Conservation (phyloP, 1,139 yeast genomes). For the Yamadazyma pseudoaaseri region DNA sequence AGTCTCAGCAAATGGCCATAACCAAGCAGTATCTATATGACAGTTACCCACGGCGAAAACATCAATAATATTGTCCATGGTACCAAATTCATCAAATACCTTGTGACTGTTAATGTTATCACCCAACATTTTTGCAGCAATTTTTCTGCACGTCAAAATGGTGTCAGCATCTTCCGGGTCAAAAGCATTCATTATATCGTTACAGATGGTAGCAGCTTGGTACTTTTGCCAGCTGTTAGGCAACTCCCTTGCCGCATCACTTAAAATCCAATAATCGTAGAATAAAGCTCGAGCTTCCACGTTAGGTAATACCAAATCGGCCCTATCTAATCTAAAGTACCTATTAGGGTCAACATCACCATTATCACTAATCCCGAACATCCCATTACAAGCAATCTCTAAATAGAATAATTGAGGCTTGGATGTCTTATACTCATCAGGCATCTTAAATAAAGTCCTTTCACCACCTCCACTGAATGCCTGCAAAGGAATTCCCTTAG, state of each 20-base stretch:
- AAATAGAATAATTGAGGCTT: constrained; percentile 58
- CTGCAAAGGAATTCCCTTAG: constrained; percentile 66
- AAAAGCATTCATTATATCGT: constrained; percentile 77
- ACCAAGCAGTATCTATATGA: constrained; percentile 97
- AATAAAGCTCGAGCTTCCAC: constrained; percentile 73
- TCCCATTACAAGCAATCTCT: constrained; percentile 92
- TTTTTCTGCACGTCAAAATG: constrained; percentile 59
- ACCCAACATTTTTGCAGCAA: constrained; percentile 69
- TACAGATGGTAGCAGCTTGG: constrained; percentile 75
- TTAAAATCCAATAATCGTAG: constrained; percentile 83
- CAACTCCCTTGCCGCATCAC: constrained; percentile 89
- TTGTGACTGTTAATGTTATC: constrained; percentile 56
- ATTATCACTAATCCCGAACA: constrained; percentile 80
- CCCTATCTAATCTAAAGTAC: constrained; percentile 61
- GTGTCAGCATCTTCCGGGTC: constrained; percentile 54
- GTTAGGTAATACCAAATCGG: constrained; percentile 82
- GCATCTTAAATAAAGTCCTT: constrained; percentile 70
- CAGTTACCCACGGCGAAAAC: constrained; percentile 91
- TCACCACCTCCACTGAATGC: constrained; percentile 89
- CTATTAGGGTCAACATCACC: constrained; percentile 65
- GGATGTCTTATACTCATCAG: constrained; percentile 46
- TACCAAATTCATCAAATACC: constrained; percentile 44
- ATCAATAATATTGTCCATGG: constrained; percentile 29
- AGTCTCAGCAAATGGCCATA: constrained; percentile 98
- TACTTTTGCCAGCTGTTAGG: constrained; percentile 73